Evolutionary conservation across 2,329 filamentous ascomycete genomes (phyloP).

Genomic region (Xylaria sp.): DNA sequence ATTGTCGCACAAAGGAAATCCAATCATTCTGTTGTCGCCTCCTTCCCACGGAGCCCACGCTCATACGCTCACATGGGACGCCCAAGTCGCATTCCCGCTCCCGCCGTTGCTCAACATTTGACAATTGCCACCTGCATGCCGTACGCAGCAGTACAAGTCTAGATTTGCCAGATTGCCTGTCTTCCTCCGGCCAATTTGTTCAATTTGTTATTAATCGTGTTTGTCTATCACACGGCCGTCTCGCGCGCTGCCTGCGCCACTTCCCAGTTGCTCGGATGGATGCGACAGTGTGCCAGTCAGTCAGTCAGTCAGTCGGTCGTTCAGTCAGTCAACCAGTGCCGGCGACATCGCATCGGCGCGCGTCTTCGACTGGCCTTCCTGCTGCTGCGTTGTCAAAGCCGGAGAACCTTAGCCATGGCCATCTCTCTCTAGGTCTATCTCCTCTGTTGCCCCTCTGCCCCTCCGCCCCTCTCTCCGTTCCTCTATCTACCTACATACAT

Average conservation of each 20-base stretch:
- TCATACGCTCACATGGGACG: conserved; percentile 2
- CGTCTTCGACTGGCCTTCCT: conserved; percentile 8
- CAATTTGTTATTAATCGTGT: not conserved
- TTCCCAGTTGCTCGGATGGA: not conserved
- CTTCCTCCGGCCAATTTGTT: not conserved
- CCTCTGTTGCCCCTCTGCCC: not conserved
- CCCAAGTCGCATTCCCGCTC: conserved; percentile 11
- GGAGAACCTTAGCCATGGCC: not conserved
- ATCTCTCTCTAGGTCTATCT: not conserved
- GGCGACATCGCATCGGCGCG: no score
- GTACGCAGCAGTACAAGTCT: conserved; percentile 9
- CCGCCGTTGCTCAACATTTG: conserved; percentile 20
- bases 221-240: not conserved
- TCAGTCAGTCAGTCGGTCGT: conserved; percentile 3
- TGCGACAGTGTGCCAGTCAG: no score
- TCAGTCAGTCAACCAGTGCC: not conserved
- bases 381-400: conserved; percentile 18
- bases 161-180: conserved; percentile 5
- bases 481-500: not conserved
- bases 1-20: conserved; percentile 17
- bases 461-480: not conserved
- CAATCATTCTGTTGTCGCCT: conserved; percentile 23
- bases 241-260: not conserved
- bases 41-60: not conserved
- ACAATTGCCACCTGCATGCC: conserved; percentile 21